Evolutionary conservation across 176 grass and related monocot species (phyloP), one percentile per base, ranked within the genome.

Genomic region (Oryza punctata): DNA sequence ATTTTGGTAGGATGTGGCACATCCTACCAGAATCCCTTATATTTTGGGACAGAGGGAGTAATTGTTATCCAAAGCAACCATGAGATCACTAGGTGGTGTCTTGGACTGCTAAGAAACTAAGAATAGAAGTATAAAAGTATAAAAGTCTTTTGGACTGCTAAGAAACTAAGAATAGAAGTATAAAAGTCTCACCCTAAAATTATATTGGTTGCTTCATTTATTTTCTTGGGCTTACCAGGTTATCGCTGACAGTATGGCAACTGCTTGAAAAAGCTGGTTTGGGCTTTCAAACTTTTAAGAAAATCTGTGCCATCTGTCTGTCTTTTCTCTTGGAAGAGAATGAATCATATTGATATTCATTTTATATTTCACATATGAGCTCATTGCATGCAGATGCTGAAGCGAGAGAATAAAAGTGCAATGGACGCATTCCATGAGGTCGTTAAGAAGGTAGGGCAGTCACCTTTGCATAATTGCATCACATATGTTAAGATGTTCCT

Each of bases 391-490:
- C 69, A 99, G 96, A 64, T 86, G 72, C 76, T 94, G 69, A 94
- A 99, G 85, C 82, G 83, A 87, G 87, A 99, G 90, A 91, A 89
- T 80, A 89, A 87, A 46, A 89, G 67, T 14, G 70, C 77, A 50
- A 89, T 77, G 54, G 87, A 94, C 88, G 69, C 50, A 85, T 92
- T 96, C 63, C 77, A 63, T 76, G 91, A 94, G 78, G 78, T 85
- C 16, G 71, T 99, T 73, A 67, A 92, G 25, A 80, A 94, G 93
- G 97, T 96, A 84, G 12, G 28, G 2, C 74, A 67, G 12, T 65
- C 50, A 63, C 46, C 72, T 83, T 82, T 78, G 54, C 43, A 65
- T 70, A 81, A 71, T 82, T 78, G 45, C 33, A 65, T 70, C 81
- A 71, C 46, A 83, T 46, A 75, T 77, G 26, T 80, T 79, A 28